Evolutionary conservation across 2,329 filamentous ascomycete genomes (phyloP), one percentile per base, ranked within the genome.

Genomic region (Ampelomyces quisqualis): DNA sequence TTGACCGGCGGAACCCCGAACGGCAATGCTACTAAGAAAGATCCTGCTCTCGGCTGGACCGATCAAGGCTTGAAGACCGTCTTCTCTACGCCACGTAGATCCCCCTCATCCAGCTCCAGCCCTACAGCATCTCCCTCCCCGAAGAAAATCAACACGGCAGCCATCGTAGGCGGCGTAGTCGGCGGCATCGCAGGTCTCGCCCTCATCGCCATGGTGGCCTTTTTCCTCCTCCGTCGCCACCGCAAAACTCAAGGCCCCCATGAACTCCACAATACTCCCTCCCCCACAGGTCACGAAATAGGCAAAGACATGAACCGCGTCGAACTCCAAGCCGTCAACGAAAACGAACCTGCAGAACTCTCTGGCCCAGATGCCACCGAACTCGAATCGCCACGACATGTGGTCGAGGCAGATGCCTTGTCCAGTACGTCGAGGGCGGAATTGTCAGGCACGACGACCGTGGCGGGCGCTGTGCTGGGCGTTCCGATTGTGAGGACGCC

Each of bases 401-500:
- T 45, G n/a, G 44, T 55, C 1, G 55, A 59, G 36, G 53, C 53
- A 5, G 49, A 52, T 32, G 29, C 31, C 5, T 38, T 41, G 7
- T 45, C 49, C 1, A 36, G 45, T 5, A 45, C 44, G n/a, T 22
- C 43, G 4, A 41, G 43, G 9, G 52, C 49, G 7, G 55, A 59
- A 30, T 35, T 59, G 9, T 30, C 51, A 15, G 52, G 44, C 11
- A 56, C 51, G 20, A 57, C 39, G 21, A 34, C 43, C 3, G 49
- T 32, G 6, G 22, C 42, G 4, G 53, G 53, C 1, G 55, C 43
- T 7, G 26, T 32, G 3, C 44, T 34, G 19, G 55, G 55, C 1
- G 43, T 54, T 7, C 55, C 55, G 3, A 47, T 51, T 18, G 36
- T 59, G 4, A 42, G 55, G 24, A 54, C 47, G 14, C 53, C 55